Percentiles rank a stretch among this genome's conserved stretches.
phyloP scores from a whole-genome alignment of 1,139 yeast genomes.

The Yamadazyma dendronema region DNA sequence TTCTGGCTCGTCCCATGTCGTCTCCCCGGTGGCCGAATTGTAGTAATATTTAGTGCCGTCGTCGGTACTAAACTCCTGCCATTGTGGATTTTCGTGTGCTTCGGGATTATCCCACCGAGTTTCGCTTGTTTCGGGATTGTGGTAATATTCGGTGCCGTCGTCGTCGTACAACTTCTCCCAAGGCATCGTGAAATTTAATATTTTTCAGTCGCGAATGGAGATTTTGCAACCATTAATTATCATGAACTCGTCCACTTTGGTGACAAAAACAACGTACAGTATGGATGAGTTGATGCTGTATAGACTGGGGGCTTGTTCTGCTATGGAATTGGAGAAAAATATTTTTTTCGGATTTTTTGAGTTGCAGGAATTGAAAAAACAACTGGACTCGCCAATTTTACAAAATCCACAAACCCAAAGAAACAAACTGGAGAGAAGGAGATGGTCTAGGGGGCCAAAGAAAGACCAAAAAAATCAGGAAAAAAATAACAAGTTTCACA shows the following conservation, averaged over 20 bases:
- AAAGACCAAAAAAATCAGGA: too few relatives aligned
- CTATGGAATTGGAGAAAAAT: neutral
- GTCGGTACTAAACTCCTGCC: conserved; percentile 67
- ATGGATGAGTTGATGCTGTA: neutral
- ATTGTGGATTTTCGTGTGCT: conserved; percentile 31
- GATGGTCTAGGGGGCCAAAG: conserved; percentile 10
- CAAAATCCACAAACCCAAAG: neutral
- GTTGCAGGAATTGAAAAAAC: neutral
- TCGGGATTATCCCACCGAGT: conserved; percentile 85
- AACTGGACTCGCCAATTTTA: neutral
- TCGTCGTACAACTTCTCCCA: conserved; percentile 72
- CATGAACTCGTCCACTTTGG: neutral
- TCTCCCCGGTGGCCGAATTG: conserved; percentile 60
- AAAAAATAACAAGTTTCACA: too few relatives aligned
- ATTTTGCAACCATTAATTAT: neutral
- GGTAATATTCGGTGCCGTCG: conserved; percentile 71
- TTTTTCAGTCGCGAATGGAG: neutral
- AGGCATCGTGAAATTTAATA: neutral
- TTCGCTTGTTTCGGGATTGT: conserved; percentile 60
- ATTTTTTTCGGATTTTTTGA: neutral
- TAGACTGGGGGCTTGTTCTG: neutral
- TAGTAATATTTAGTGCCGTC: conserved; percentile 75
- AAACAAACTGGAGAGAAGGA: too few relatives aligned
- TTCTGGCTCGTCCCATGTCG: conserved; percentile 79
- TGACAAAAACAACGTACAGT: neutral